Evolutionary conservation across 352 stramenopile species (phyloP).

Genomic region (Phytophthora pini): DNA sequence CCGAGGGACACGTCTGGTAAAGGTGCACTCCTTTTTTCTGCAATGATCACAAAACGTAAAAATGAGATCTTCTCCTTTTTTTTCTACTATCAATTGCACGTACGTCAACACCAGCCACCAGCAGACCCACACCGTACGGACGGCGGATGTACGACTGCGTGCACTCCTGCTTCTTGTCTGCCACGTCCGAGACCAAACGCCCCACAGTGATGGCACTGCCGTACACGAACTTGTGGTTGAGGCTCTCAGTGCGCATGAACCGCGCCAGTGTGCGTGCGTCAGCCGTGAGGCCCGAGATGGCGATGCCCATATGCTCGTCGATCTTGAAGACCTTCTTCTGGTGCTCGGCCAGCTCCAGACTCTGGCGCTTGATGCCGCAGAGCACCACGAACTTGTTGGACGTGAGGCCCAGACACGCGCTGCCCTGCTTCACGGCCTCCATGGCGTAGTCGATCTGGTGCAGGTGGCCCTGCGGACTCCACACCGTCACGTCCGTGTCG

Average conservation of each 20-base stretch:
- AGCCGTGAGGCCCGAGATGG: constrained; percentile 97
- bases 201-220: constrained; percentile 94
- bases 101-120: constrained; percentile 94
- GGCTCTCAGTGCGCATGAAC: constrained; percentile 97
- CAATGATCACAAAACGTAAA: constrained; percentile 9
- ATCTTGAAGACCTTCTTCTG: constrained; percentile 99
- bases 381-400: constrained; percentile 95
- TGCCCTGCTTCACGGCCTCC: constrained; percentile 97
- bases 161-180: constrained; percentile 99
- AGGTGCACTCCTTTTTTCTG: constrained; percentile 98
- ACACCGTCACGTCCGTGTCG: constrained; percentile 99
- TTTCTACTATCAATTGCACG: constrained; percentile 22
- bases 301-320: constrained; percentile 98
- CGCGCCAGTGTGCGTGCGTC: constrained; percentile 95
- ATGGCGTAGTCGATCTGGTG: constrained; percentile 98
- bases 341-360: constrained; percentile 93
- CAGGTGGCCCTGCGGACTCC: constrained; percentile 98
- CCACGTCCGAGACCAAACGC: constrained; percentile 96
- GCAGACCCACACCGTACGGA: constrained; percentile 98
- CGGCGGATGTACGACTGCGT: constrained; percentile 99
- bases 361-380: constrained; percentile 87
- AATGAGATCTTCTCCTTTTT: not conserved
- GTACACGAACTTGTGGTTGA: constrained; percentile 99
- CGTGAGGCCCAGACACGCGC: constrained; percentile 95
- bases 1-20: constrained; percentile 98